Percentiles rank a stretch among this genome's conserved stretches.
Evolutionary conservation across 306 rosid species (phyloP).

Genomic region (Inga leiocalycina): DNA sequence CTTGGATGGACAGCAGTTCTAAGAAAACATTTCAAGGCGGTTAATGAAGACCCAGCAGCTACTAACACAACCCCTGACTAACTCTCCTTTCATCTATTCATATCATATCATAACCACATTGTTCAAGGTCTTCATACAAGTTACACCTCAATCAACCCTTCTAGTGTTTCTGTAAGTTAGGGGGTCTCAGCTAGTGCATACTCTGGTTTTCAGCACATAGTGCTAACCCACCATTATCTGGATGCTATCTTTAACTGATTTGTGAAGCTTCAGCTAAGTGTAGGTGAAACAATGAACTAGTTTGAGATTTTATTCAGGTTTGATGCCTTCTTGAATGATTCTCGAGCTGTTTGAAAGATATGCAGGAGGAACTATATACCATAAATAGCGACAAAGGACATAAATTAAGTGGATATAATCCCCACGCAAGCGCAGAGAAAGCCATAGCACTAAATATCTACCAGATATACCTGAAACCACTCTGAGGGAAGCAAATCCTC

Average conservation of each 20-base stretch:
- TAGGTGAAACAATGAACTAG: not conserved
- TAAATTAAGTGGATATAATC: constrained; percentile 8
- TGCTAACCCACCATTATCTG: not conserved
- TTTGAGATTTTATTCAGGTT: not conserved
- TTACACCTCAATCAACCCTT: not conserved
- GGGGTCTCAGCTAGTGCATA: not conserved
- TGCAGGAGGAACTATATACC: not conserved
- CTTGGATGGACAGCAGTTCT: not conserved
- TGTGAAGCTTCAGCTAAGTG: not conserved
- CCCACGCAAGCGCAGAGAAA: not conserved
- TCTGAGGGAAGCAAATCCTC: constrained; percentile 88
- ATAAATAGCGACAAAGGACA: constrained; percentile 31
- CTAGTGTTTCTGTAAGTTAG: not conserved
- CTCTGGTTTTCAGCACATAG: not conserved
- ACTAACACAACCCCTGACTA: not conserved
- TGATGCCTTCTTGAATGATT: not conserved
- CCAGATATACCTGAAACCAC: constrained; percentile 80
- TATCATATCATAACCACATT: not conserved
- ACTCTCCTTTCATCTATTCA: not conserved
- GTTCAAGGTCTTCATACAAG: not conserved
- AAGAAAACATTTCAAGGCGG: not conserved
- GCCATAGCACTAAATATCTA: constrained; percentile 11
- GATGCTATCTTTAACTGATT: not conserved
- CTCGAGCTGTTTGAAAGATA: not conserved
- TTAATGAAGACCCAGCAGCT: not conserved